Percentiles rank a stretch among this genome's conserved stretches.
Evolutionary conservation across 164 flowering plant species (phyloP).

Genomic region (Nelumbo lutea): DNA sequence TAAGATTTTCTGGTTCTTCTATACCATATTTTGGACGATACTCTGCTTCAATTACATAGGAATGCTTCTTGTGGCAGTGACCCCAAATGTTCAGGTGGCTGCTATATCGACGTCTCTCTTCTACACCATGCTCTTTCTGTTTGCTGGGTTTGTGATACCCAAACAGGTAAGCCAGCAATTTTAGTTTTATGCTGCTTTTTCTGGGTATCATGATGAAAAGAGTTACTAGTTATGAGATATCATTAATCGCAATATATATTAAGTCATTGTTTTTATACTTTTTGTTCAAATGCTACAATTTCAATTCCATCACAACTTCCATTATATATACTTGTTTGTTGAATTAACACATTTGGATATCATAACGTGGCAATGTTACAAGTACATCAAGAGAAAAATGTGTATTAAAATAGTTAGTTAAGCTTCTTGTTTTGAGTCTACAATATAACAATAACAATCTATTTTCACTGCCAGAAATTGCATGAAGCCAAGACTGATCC

Average conservation of each 20-base stretch:
- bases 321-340: too few species aligned
- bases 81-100: slow-evolving; percentile 35
- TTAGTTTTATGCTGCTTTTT: neutral
- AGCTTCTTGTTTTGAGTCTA: too few species aligned
- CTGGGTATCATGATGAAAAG: too few species aligned
- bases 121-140: slow-evolving; percentile 34
- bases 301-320: too few species aligned
- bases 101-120: slow-evolving; percentile 18
- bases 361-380: too few species aligned
- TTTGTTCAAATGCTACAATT: too few species aligned
- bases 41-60: slow-evolving; percentile 43
- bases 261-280: too few species aligned
- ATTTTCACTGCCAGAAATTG: too few species aligned
- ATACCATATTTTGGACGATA: slow-evolving; percentile 33
- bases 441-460: too few species aligned
- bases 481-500: neutral
- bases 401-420: neutral
- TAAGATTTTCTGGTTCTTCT: slow-evolving; percentile 42
- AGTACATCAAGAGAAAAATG: neutral
- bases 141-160: slow-evolving; percentile 47
- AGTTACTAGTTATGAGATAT: too few species aligned
- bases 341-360: too few species aligned
- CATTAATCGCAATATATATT: too few species aligned
- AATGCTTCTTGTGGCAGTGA: slow-evolving; percentile 38
- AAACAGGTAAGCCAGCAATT: slow-evolving; percentile 32